Conservation (phyloP, 2,329 filamentous ascomycete genomes). For the Colletotrichum sp. region DNA sequence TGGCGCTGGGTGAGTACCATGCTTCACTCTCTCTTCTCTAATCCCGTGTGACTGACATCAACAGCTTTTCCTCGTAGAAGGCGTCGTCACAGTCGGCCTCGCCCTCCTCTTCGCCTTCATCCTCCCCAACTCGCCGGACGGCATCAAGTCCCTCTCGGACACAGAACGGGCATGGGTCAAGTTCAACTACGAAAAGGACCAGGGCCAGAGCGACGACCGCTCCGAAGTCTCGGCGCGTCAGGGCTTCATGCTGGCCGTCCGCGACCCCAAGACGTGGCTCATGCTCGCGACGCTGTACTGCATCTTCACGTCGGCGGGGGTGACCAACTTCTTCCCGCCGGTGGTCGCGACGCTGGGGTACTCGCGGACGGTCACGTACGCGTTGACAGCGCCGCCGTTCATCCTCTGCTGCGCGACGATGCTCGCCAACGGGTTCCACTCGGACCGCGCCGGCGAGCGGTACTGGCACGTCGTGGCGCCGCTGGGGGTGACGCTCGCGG, state of each 20-base stretch:
- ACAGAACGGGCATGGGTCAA: conserved; percentile 9
- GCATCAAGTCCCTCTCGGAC: not conserved
- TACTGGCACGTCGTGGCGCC: not conserved
- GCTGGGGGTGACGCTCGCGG: not conserved
- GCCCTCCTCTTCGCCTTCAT: conserved; percentile 6
- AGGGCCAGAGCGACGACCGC: not conserved
- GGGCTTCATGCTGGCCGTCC: not conserved
- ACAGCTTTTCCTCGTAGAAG: conserved; percentile 6
- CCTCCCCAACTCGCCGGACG: conserved; percentile 7
- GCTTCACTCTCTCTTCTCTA: no score
- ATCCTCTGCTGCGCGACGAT: not conserved
- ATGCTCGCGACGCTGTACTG: not conserved
- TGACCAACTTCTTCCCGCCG: not conserved
- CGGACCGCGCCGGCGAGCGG: not conserved
- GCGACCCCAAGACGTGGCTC: not conserved
- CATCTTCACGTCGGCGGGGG: not conserved
- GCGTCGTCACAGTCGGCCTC: conserved; percentile 10
- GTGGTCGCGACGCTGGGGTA: not conserved
- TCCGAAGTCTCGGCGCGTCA: conserved; percentile 5
- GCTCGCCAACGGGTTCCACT: not conserved
- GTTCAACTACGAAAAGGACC: conserved; percentile 12
- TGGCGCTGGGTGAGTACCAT: not conserved
- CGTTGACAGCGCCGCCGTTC: not conserved
- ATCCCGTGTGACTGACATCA: not conserved
- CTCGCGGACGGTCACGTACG: not conserved